Percentiles rank a stretch among this genome's conserved stretches.
These are phyloP conservation scores for Centrapalus pauciflorus DNA, from an alignment of 129 eudicot species.

Conservation along the genomic window DNA sequence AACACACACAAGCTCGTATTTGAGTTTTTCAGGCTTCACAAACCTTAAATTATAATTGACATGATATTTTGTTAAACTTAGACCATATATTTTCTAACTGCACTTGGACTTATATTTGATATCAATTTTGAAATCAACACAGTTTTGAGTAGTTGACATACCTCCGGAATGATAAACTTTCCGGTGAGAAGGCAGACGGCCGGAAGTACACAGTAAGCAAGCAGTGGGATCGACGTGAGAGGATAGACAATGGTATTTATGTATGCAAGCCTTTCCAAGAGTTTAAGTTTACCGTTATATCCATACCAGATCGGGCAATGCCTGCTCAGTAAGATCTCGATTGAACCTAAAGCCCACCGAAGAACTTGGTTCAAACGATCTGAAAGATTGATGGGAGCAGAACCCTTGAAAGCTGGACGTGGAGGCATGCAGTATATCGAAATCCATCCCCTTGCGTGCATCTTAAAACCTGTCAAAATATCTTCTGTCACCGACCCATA, in stretches of 20 bases:
- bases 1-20: too few species aligned
- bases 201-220: slow-evolving; percentile 80
- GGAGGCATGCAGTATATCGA: slow-evolving; percentile 84
- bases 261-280: slow-evolving; percentile 70
- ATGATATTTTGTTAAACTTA: neutral
- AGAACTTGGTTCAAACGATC: slow-evolving; percentile 89
- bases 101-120: neutral
- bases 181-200: slow-evolving; percentile 77
- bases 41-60: neutral
- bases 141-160: slow-evolving; percentile 4
- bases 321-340: slow-evolving; percentile 73
- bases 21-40: neutral
- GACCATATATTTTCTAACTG: neutral
- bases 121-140: neutral
- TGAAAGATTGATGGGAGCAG: slow-evolving; percentile 92
- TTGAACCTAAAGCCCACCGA: slow-evolving; percentile 86
- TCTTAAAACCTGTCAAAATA: slow-evolving; percentile 82
- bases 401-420: slow-evolving; percentile 84
- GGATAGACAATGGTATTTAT: slow-evolving; percentile 83
- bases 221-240: slow-evolving; percentile 64
- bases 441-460: slow-evolving; percentile 88
- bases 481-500: slow-evolving; percentile 88
- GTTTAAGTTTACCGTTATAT: slow-evolving; percentile 59
- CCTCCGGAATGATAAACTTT: slow-evolving; percentile 82
- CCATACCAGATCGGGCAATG: slow-evolving; percentile 95